phyloP scores from a whole-genome alignment of 2,329 filamentous ascomycete species.

The Aspergillus candidus region DNA sequence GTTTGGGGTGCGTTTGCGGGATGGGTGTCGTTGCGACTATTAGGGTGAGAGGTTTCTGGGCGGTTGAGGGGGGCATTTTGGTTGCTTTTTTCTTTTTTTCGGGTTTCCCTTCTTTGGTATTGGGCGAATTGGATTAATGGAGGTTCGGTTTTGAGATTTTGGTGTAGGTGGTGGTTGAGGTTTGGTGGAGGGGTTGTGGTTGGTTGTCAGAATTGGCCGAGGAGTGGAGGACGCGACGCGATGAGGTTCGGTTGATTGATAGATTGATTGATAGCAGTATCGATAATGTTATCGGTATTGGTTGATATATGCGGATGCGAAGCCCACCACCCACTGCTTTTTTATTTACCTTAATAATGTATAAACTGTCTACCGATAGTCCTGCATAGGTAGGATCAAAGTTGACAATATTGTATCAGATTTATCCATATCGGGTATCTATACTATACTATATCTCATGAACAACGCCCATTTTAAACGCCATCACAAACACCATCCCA shows the following conservation, averaged over 20 bases:
- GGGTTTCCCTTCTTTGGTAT: neutral
- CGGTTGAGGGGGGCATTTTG: conserved; percentile 18
- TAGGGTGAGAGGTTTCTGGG: conserved; percentile 62
- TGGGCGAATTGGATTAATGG: conserved; percentile 1
- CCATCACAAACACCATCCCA: no score
- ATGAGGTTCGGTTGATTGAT: no score
- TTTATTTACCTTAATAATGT: neutral
- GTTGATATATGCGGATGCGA: no score
- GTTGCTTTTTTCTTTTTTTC: neutral
- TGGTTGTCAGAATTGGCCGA: neutral
- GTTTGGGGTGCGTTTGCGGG: conserved; percentile 45
- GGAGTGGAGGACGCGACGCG: neutral
- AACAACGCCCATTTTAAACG: no score
- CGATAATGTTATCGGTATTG: no score
- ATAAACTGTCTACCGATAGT: no score
- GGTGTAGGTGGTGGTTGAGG: neutral
- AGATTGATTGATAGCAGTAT: no score
- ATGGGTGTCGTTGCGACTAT: conserved; percentile 79
- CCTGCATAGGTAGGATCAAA: neutral
- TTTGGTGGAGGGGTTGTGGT: neutral
- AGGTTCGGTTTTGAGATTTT: neutral
- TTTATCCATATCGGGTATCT: neutral
- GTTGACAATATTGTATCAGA: neutral
- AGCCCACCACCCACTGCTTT: neutral
- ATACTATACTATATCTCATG: no score